A percentile compares a stretch with the other conserved stretches of the same genome.
Evolutionary conservation across 2,329 filamentous ascomycete genomes (phyloP).

Genomic region (Monilinia aucupariae): DNA sequence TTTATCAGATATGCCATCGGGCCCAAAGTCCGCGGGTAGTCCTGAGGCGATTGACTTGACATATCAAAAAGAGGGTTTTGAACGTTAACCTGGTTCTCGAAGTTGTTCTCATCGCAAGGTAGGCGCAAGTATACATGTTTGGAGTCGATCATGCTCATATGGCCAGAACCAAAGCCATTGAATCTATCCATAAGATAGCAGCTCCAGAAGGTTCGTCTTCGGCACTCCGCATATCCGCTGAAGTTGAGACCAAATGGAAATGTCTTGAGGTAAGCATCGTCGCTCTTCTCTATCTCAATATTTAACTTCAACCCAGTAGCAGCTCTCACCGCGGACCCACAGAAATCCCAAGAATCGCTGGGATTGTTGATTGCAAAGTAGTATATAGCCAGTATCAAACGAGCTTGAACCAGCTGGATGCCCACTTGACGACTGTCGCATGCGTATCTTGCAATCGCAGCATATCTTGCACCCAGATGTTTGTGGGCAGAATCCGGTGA

Average conservation of each 20-base stretch:
- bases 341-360: slow-evolving; percentile 57
- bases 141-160: slow-evolving; percentile 51
- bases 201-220: slow-evolving; percentile 67
- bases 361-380: slow-evolving; percentile 57
- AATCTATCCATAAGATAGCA: slow-evolving; percentile 65
- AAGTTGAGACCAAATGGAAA: slow-evolving; percentile 55
- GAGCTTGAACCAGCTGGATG: slow-evolving; percentile 61
- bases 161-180: slow-evolving; percentile 51
- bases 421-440: slow-evolving; percentile 48
- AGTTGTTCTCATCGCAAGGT: slow-evolving; percentile 55
- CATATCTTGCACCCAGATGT: slow-evolving; percentile 43
- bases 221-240: slow-evolving; percentile 57
- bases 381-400: slow-evolving; percentile 62
- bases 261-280: slow-evolving; percentile 37
- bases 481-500: slow-evolving; percentile 43
- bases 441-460: slow-evolving; percentile 53
- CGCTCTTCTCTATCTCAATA: slow-evolving; percentile 50
- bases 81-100: slow-evolving; percentile 54
- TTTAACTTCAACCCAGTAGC: slow-evolving; percentile 58
- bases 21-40: slow-evolving; percentile 33
- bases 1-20: slow-evolving; percentile 56
- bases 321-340: slow-evolving; percentile 55
- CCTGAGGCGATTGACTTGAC: slow-evolving; percentile 40
- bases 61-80: slow-evolving; percentile 57
- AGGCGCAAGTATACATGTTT: slow-evolving; percentile 63